A percentile compares a stretch with the other conserved stretches of the same genome.
Conservation (phyloP, 2,329 filamentous ascomycete species). For the Colletotrichum zoysiae region DNA sequence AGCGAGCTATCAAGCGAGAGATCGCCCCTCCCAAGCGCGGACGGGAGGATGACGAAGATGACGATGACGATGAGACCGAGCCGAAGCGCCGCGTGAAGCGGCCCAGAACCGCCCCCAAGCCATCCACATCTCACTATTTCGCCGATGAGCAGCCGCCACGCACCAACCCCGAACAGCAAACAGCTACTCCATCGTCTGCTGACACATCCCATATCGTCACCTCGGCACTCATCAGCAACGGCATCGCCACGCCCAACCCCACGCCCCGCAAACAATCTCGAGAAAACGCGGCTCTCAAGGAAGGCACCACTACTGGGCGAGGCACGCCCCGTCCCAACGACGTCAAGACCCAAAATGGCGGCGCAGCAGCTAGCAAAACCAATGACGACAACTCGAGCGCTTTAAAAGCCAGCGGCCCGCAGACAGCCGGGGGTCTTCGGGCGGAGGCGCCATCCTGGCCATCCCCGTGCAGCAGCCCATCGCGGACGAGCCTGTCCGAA, state of each 20-base stretch:
- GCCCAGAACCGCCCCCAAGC: constrained; percentile 21
- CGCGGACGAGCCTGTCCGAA: constrained; percentile 35
- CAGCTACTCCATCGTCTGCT: constrained; percentile 8
- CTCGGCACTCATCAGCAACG: constrained; percentile 23
- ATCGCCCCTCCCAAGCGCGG: constrained; percentile 11
- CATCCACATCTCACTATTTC: constrained; percentile 38
- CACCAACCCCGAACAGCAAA: constrained; percentile 10
- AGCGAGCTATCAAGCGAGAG: constrained; percentile 25
- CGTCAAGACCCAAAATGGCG: neutral
- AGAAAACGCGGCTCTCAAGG: constrained; percentile 14
- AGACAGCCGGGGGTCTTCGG: constrained; percentile 41
- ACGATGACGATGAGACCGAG: constrained; percentile 13
- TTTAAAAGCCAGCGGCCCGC: constrained; percentile 40
- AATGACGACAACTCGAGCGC: constrained; percentile 5
- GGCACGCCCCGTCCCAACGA: neutral
- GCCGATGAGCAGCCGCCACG: constrained; percentile 14
- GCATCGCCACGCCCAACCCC: constrained; percentile 28
- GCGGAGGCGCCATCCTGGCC: constrained; percentile 32
- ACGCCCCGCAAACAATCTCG: constrained; percentile 26
- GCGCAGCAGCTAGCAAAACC: neutral
- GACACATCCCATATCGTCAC: neutral
- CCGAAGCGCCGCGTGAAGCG: constrained; percentile 32
- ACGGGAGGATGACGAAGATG: constrained; percentile 25
- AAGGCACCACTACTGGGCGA: constrained; percentile 1
- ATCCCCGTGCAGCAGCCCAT: constrained; percentile 13